Conservation (phyloP, 2,329 filamentous ascomycete species). For the Sporothrix sp. region DNA sequence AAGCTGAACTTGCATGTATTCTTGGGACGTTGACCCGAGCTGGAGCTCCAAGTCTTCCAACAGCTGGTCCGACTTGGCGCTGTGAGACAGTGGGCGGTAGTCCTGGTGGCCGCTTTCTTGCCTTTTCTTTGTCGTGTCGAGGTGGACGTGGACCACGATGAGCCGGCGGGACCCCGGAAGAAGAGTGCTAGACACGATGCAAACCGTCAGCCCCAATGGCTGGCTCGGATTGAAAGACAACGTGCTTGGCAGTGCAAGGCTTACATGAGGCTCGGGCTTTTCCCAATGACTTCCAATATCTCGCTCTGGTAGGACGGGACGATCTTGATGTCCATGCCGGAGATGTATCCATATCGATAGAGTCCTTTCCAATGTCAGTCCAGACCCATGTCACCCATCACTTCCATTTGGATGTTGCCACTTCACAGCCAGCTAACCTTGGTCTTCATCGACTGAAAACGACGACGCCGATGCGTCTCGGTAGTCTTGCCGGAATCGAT, state of each 20-base stretch:
- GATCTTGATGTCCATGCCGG: slow-evolving; percentile 39
- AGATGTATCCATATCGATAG: slow-evolving; percentile 39
- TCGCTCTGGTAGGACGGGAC: slow-evolving; percentile 31
- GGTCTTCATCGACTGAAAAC: neutral
- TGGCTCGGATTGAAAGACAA: no score
- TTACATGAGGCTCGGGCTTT: slow-evolving; percentile 34
- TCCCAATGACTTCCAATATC: slow-evolving; percentile 38
- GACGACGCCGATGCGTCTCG: neutral
- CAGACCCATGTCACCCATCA: no score
- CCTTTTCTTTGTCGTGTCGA: slow-evolving; percentile 24
- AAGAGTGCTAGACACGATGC: slow-evolving; percentile 16
- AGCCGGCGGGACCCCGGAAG: slow-evolving; percentile 35
- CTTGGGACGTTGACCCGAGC: slow-evolving; percentile 38
- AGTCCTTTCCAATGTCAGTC: slow-evolving; percentile 5
- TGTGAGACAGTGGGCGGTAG: slow-evolving; percentile 3
- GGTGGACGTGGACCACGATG: slow-evolving; percentile 37
- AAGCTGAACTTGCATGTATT: slow-evolving; percentile 43
- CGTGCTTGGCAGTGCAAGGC: neutral
- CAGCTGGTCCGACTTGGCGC: slow-evolving; percentile 42
- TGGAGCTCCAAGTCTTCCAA: slow-evolving; percentile 50
- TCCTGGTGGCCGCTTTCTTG: slow-evolving; percentile 19
- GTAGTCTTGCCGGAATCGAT: neutral
- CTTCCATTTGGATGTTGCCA: no score
- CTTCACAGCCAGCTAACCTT: no score
- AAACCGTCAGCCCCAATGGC: neutral